A percentile compares a stretch with the other conserved stretches of the same genome.
These are phyloP conservation scores for Ceratopteris richardii DNA, from an alignment of 75 land plant species.

Conservation along the genomic window DNA sequence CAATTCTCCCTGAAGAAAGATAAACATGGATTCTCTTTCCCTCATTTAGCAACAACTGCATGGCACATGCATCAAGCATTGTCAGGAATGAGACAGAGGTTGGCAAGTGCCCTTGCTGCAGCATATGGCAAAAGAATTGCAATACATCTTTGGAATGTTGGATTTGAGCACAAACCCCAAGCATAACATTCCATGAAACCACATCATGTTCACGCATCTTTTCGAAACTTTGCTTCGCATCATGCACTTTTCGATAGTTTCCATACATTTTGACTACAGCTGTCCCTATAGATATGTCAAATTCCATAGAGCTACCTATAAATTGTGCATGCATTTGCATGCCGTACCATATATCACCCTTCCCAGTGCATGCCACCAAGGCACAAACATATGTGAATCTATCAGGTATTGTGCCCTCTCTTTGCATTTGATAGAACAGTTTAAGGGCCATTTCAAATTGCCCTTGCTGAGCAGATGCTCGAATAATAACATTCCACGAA, in stretches of 20 bases:
- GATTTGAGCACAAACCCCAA: slow-evolving; percentile 19
- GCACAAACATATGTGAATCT: slow-evolving; percentile 4
- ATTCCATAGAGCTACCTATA: slow-evolving; percentile 10
- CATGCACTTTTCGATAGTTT: slow-evolving; percentile 22
- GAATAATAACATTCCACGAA: slow-evolving; percentile 1
- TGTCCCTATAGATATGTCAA: slow-evolving; percentile 36
- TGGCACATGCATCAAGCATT: slow-evolving; percentile 42
- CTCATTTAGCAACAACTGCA: slow-evolving; percentile 7
- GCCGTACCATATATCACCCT: slow-evolving; percentile 15
- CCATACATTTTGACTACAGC: slow-evolving; percentile 46
- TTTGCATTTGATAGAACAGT: slow-evolving; percentile 3
- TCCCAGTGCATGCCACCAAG: not conserved
- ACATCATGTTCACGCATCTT: slow-evolving; percentile 27
- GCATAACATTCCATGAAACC: slow-evolving; percentile 38
- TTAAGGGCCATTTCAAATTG: not conserved
- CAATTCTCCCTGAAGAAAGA: slow-evolving; percentile 17
- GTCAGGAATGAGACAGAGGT: slow-evolving; percentile 48
- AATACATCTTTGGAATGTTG: slow-evolving; percentile 41
- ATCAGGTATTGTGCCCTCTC: not conserved
- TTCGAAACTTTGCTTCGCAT: slow-evolving; percentile 14
- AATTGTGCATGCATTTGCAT: slow-evolving; percentile 44
- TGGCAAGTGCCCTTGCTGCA: slow-evolving; percentile 53
- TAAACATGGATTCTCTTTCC: slow-evolving; percentile 4
- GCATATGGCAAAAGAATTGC: slow-evolving; percentile 52
- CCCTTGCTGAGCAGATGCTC: slow-evolving; percentile 2